Percentiles rank a stretch among this genome's conserved stretches.
phyloP scores from a whole-genome alignment of 257 asterid genomes.

The Solanum sitiens region DNA sequence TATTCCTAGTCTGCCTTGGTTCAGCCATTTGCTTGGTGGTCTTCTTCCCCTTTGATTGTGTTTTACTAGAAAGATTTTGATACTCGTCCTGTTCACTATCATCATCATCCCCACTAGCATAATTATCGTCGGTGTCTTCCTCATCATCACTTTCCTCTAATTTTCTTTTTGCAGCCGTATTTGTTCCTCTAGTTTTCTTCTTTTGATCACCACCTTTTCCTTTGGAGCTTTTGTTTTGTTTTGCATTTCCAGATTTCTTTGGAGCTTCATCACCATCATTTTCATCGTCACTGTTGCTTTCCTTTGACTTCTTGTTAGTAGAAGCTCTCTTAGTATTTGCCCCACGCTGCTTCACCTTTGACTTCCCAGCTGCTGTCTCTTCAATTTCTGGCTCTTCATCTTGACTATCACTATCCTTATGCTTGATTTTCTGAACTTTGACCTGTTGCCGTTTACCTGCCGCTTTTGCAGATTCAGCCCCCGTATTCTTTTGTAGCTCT shows the following conservation, averaged over 20 bases:
- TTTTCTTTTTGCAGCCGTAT: constrained; percentile 35
- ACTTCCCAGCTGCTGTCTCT: constrained; percentile 13
- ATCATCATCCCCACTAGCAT: constrained; percentile 9
- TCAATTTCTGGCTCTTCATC: constrained; percentile 32
- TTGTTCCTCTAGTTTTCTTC: constrained; percentile 32
- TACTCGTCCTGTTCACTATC: constrained; percentile 24
- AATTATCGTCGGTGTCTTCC: constrained; percentile 10
- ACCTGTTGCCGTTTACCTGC: constrained; percentile 24
- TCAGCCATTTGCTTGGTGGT: constrained; percentile 25
- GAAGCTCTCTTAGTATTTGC: constrained; percentile 25
- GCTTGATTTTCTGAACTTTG: constrained; percentile 1
- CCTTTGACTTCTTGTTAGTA: constrained; percentile 21
- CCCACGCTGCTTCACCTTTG: constrained; percentile 18
- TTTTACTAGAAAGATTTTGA: constrained; percentile 1
- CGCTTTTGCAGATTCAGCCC: constrained; percentile 47
- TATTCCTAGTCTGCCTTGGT: constrained; percentile 18
- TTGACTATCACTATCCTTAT: constrained; percentile 8
- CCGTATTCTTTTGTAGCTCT: constrained; percentile 68
- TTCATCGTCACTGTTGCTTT: constrained; percentile 16
- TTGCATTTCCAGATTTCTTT: constrained; percentile 28
- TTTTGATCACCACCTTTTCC: constrained; percentile 16
- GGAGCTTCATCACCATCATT: constrained; percentile 14
- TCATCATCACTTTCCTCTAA: constrained; percentile 32
- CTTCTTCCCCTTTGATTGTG: constrained; percentile 19
- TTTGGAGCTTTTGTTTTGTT: constrained; percentile 17